Percentiles rank a stretch among this genome's conserved stretches.
Evolutionary conservation across 495 filamentous ascomycete species (phyloP).

Genomic region (Pyronema omphalodes): DNA sequence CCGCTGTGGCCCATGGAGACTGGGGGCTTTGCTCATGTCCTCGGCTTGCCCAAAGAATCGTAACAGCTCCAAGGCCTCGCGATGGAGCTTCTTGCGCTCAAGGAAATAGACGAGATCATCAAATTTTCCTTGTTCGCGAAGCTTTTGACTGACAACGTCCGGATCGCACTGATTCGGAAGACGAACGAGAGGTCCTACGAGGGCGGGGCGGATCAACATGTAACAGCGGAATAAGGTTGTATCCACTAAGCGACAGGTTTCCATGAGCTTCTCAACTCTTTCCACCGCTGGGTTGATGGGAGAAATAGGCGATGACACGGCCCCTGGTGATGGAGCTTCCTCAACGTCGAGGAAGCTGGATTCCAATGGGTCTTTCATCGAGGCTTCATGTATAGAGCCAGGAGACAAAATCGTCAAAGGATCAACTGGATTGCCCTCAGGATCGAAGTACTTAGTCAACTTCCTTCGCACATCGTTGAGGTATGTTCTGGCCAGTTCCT

Average conservation of each 20-base stretch:
- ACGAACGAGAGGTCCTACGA: conserved; percentile 80
- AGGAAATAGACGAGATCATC: conserved; percentile 93
- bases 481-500: conserved; percentile 59
- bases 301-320: conserved; percentile 26
- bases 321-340: neutral
- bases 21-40: conserved; percentile 40
- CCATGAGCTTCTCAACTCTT: conserved; percentile 48
- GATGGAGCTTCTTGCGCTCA: conserved; percentile 84
- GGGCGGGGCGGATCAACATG: conserved; percentile 70
- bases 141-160: conserved; percentile 77
- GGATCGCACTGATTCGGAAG: conserved; percentile 96
- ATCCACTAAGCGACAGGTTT: conserved; percentile 68
- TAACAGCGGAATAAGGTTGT: conserved; percentile 85
- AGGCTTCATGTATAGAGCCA: conserved; percentile 8
- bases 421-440: conserved; percentile 35
- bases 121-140: conserved; percentile 76
- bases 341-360: conserved; percentile 19
- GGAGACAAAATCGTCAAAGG: conserved; percentile 1
- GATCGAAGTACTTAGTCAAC: conserved; percentile 65
- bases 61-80: conserved; percentile 67
- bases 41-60: conserved; percentile 63
- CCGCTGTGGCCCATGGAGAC: conserved; percentile 63
- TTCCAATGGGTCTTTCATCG: conserved; percentile 30
- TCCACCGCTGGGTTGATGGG: conserved; percentile 35
- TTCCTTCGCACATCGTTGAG: conserved; percentile 65